Evolutionary conservation across 805 yeast genomes (phyloP).

Genomic region (Suhomyces pyralidae): DNA sequence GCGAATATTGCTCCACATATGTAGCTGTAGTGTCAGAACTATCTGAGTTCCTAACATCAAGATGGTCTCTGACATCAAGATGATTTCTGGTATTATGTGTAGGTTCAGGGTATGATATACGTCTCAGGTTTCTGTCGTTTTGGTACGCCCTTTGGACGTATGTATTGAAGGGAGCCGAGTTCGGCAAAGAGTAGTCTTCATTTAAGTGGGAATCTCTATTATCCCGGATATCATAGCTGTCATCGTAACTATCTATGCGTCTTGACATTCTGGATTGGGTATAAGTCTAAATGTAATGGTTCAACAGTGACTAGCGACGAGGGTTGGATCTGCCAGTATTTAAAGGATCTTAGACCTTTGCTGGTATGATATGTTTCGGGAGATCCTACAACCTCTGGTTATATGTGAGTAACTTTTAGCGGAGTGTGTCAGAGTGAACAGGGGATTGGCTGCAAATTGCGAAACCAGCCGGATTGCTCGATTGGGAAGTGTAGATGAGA

Average conservation of each 20-base stretch:
- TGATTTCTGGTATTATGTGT: neutral
- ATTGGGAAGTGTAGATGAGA: neutral
- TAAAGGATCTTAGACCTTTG: neutral
- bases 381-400: neutral
- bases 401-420: neutral
- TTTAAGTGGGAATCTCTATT: neutral
- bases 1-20: slow-evolving; percentile 12
- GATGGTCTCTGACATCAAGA: slow-evolving; percentile 3
- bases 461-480: neutral
- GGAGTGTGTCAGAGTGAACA: neutral
- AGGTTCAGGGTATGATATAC: neutral
- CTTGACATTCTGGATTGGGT: too few relatives aligned
- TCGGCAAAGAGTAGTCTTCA: slow-evolving; percentile 6
- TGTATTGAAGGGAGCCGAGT: slow-evolving; percentile 3
- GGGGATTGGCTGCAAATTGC: neutral
- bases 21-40: slow-evolving; percentile 10
- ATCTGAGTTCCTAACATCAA: slow-evolving; percentile 8
- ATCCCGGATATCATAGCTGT: slow-evolving; percentile 4
- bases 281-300: too few relatives aligned
- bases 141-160: slow-evolving; percentile 5
- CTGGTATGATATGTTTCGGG: neutral
- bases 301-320: too few relatives aligned
- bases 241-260: slow-evolving; percentile 7
- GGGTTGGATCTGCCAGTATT: neutral
- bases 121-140: neutral